Percentiles rank a stretch among this genome's conserved stretches.
Conservation (phyloP, 1,284 basidiomycete genomes). For the Phellopilus nigrolimitatus region DNA sequence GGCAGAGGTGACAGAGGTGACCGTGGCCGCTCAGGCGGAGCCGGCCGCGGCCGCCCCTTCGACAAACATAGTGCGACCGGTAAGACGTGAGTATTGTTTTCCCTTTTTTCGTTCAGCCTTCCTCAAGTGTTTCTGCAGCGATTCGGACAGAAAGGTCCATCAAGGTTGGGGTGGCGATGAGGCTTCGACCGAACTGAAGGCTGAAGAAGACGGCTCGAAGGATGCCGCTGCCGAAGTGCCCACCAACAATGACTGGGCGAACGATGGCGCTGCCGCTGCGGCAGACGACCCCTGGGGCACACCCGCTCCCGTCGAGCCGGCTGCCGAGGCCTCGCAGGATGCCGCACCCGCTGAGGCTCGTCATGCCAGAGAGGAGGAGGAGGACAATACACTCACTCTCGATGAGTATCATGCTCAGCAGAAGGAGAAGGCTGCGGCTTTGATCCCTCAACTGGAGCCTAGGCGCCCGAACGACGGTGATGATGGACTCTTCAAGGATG, state of each 20-base stretch:
- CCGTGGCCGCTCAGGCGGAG: constrained; percentile 44
- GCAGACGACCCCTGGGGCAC: constrained; percentile 38
- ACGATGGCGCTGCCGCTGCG: constrained; percentile 25
- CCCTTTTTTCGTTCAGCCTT: constrained; percentile 11
- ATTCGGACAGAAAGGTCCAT: constrained; percentile 88
- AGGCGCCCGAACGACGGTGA: constrained; percentile 69
- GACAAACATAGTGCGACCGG: constrained; percentile 84
- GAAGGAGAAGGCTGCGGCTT: constrained; percentile 48
- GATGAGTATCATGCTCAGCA: constrained; percentile 80
- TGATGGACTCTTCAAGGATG: constrained; percentile 60
- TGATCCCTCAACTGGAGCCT: constrained; percentile 64
- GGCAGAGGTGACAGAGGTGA: constrained; percentile 33
- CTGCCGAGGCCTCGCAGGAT: constrained; percentile 34
- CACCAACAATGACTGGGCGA: constrained; percentile 25
- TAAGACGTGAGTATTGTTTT: constrained; percentile 54
- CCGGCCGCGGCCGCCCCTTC: constrained; percentile 65
- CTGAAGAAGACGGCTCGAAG: constrained; percentile 61
- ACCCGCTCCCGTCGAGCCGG: constrained; percentile 31
- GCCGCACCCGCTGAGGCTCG: constrained; percentile 30
- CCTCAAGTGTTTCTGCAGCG: constrained; percentile 41
- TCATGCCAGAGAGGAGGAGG: constrained; percentile 70
- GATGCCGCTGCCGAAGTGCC: constrained; percentile 33
- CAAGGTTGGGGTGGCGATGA: constrained; percentile 92
- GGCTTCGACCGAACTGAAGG: constrained; percentile 70
- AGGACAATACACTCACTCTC: constrained; percentile 87